Percentiles rank a stretch among this genome's conserved stretches.
phyloP scores from a whole-genome alignment of 306 rosid genomes.

The Vigna hirtella region DNA sequence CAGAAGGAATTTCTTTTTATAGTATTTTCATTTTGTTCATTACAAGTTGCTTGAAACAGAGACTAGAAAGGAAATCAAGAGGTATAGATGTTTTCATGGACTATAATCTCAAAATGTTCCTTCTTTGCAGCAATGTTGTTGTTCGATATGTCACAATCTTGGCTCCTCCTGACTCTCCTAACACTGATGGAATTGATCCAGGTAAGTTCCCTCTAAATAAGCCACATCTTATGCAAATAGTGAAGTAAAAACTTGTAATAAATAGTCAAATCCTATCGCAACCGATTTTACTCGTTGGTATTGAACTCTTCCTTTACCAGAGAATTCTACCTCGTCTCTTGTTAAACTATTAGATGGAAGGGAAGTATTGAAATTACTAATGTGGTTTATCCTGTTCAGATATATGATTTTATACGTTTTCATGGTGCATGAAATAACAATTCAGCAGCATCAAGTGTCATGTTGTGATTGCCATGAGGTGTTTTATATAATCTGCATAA shows the following conservation, averaged over 20 bases:
- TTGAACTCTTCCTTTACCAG: background rate
- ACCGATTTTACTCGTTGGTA: slow-evolving; percentile 12
- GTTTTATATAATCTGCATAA: slow-evolving; percentile 8
- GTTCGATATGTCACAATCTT: slow-evolving; percentile 79
- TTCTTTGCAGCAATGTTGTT: slow-evolving; percentile 79
- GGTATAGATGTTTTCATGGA: background rate
- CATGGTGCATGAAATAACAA: background rate
- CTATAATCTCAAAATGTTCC: slow-evolving; percentile 45
- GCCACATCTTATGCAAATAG: slow-evolving; percentile 13
- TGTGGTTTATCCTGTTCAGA: background rate
- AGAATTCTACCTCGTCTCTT: background rate
- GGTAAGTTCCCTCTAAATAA: slow-evolving; percentile 53
- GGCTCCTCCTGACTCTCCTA: slow-evolving; percentile 96
- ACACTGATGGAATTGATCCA: slow-evolving; percentile 98
- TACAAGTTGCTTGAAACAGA: slow-evolving; percentile 13
- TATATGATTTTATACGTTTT: background rate
- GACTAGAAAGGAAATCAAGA: background rate
- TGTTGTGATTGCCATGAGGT: background rate
- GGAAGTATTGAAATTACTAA: background rate
- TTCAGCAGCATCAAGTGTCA: background rate
- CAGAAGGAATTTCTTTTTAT: background rate
- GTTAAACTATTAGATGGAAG: background rate
- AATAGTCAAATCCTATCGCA: slow-evolving; percentile 45
- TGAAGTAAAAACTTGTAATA: background rate
- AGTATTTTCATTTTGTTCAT: slow-evolving; percentile 12